Base-by-base conservation (phyloP, 1,284 basidiomycete species). In the Heterobasidion annosum region DNA sequence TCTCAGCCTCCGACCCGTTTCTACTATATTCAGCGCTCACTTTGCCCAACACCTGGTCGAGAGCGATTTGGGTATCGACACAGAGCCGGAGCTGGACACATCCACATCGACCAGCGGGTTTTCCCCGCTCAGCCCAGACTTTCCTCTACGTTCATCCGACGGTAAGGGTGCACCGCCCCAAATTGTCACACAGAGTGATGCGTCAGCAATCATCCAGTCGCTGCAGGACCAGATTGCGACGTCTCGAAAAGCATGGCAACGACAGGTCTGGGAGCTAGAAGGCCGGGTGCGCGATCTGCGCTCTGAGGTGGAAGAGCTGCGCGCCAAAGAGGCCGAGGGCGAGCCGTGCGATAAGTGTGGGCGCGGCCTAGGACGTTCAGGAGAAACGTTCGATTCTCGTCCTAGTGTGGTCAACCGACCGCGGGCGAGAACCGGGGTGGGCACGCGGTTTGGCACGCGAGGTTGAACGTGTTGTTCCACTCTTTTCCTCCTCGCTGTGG, bases 221-320 rank as follows among this genome's bases (percentile, higher is more conserved):
- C 67, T 90, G 50, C 82, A 83, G 62, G 82, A 85, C 48, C 81
- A 88, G 66, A 73, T 88, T 40, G 63, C 71, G 32, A 72, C 74
- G 8, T 69, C 82, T 25, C 79, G 83, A 48, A 76, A 77, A 57
- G 77, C 75, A 25, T 88, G 83, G 82, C 83, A 86, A 62, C 75
- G 75, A 50, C 83, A 88, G 60, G 75, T 88, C 50, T 83, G 77
- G 81, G 88, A 88, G 62, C 70, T 91, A 53, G 87, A 87, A 65
- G 79, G 79, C 15, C 85, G 88, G 64, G 77, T 91, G 50, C 75
- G 79, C 48, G 83, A 86, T 64, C 71, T 83, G 48, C 79, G 78
- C 48, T 66, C 68, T 16, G 66, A 63, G 7, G 72, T 71, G 16
- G 63, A 66, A 34, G 64, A 50, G 15, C 52, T 83, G 50, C 79